Conservation (phyloP, 495 filamentous ascomycete species). For the Penicillium manginii region DNA sequence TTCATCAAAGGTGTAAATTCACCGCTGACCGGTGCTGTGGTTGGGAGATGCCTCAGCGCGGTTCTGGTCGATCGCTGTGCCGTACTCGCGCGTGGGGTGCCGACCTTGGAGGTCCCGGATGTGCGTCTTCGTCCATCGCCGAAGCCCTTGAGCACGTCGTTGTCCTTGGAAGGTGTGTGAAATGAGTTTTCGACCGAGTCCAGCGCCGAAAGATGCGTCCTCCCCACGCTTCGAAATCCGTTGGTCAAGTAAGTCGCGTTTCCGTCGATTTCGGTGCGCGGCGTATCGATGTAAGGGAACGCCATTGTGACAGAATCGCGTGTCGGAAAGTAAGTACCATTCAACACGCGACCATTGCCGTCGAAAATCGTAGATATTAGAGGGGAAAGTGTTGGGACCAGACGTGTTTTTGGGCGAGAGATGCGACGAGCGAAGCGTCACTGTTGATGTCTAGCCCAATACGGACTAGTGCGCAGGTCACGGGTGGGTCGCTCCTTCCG, state of each 20-base stretch:
- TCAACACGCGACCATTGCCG: conserved; percentile 39
- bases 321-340: conserved; percentile 16
- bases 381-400: conserved; percentile 19
- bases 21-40: conserved; percentile 59
- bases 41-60: conserved; percentile 68
- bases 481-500: conserved; percentile 29
- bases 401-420: conserved; percentile 47
- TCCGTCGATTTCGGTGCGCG: conserved; percentile 72
- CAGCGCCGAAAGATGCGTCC: conserved; percentile 62
- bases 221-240: conserved; percentile 50
- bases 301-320: conserved; percentile 40
- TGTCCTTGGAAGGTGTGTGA: conserved; percentile 79
- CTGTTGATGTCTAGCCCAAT: conserved; percentile 51
- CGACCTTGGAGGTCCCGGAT: conserved; percentile 56
- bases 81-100: conserved; percentile 69
- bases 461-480: conserved; percentile 34
- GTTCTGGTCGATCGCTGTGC: conserved; percentile 45
- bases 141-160: conserved; percentile 69
- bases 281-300: conserved; percentile 71
- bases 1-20: conserved; percentile 96
- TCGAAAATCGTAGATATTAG: conserved; percentile 9
- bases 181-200: conserved; percentile 86
- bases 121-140: conserved; percentile 60
- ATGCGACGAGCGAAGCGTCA: conserved; percentile 20
- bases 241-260: conserved; percentile 79